These are phyloP conservation scores for Buxus sempervirens DNA, from an alignment of 164 flowering plant species.

Conservation along the genomic window DNA sequence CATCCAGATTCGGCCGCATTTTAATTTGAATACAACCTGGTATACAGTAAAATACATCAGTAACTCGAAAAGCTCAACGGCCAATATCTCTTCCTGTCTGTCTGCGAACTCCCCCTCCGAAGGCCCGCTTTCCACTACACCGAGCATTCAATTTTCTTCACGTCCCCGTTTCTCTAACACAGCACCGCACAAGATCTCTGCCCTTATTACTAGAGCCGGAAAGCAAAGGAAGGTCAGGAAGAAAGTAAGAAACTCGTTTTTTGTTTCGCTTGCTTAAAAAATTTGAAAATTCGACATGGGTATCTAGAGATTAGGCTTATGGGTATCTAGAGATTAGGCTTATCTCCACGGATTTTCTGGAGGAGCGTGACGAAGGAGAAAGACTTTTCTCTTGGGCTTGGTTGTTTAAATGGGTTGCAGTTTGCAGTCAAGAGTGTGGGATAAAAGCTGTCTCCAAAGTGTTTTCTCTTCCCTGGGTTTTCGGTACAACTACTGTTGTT, in stretches of 20 bases:
- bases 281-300: conserved; percentile 16
- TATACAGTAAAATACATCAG: too few relatives aligned
- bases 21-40: too few relatives aligned
- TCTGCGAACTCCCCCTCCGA: background rate
- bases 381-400: conserved; percentile 1
- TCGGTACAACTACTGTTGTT: background rate
- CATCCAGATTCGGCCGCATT: too few relatives aligned
- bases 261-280: too few relatives aligned
- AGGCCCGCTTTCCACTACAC: conserved; percentile 31
- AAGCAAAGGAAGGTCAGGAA: background rate
- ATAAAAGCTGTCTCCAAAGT: background rate
- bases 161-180: conserved; percentile 6
- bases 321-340: conserved; percentile 15
- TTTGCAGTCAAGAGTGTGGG: background rate
- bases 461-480: background rate
- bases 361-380: conserved; percentile 17
- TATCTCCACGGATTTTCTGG: conserved; percentile 29
- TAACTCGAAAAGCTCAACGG: conserved; percentile 11
- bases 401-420: background rate
- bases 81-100: background rate
- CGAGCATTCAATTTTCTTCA: conserved; percentile 19
- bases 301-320: conserved; percentile 10
- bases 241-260: background rate
- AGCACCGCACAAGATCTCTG: background rate
- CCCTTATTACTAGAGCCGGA: background rate